Evolutionary conservation across 2,329 filamentous ascomycete species (phyloP).

Genomic region (Scedosporium aurantiacum): DNA sequence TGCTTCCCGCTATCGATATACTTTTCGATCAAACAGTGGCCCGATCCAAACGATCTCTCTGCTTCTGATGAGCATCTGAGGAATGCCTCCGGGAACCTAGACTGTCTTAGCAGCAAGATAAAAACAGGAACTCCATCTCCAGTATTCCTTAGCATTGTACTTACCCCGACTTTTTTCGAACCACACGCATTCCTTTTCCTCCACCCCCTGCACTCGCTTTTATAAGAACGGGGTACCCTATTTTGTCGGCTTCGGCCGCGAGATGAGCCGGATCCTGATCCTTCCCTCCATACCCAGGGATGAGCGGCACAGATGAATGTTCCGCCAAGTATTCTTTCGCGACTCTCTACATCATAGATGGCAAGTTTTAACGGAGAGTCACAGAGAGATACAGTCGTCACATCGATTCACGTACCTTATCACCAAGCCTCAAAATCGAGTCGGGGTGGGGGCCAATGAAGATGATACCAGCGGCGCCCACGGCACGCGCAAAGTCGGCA

Average conservation of each 20-base stretch:
- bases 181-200: slow-evolving; percentile 26
- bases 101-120: slow-evolving; percentile 27
- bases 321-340: slow-evolving; percentile 15
- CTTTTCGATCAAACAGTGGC: slow-evolving; percentile 25
- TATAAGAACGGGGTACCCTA: slow-evolving; percentile 26
- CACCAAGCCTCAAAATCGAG: slow-evolving; percentile 24
- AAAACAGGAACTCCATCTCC: not conserved
- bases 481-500: slow-evolving; percentile 44
- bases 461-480: slow-evolving; percentile 40
- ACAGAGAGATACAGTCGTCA: not conserved
- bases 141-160: not conserved
- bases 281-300: slow-evolving; percentile 21
- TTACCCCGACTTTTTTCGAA: slow-evolving; percentile 5
- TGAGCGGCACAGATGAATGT: slow-evolving; percentile 19
- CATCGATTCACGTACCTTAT: slow-evolving; percentile 12
- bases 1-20: slow-evolving; percentile 30
- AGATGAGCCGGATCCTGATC: slow-evolving; percentile 10
- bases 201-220: slow-evolving; percentile 32
- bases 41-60: not conserved
- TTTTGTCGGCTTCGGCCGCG: slow-evolving; percentile 17
- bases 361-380: slow-evolving; percentile 22
- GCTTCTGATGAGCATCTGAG: slow-evolving; percentile 1
- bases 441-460: slow-evolving; percentile 48
- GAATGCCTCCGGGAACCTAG: slow-evolving; percentile 14
- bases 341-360: not conserved